Conservation (phyloP, 2,329 filamentous ascomycete species). For the Penicillium corylophilum region DNA sequence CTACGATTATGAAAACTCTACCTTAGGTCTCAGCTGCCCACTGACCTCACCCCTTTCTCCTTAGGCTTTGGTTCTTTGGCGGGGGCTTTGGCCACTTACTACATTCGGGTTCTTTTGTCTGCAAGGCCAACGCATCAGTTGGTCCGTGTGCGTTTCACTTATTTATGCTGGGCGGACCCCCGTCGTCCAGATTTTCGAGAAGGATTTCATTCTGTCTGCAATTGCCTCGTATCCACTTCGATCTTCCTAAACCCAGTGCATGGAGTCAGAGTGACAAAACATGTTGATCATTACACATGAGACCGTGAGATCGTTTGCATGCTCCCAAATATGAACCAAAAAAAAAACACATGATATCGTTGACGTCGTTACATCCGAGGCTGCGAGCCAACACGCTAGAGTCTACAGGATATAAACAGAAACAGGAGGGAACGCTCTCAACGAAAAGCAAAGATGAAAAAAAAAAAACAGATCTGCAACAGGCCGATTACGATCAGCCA, state of each 20-base stretch:
- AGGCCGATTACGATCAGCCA: slow-evolving; percentile 4
- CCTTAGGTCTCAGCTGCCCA: neutral
- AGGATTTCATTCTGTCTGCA: neutral
- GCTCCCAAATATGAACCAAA: slow-evolving; percentile 3
- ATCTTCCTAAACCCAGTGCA: neutral
- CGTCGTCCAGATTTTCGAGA: neutral
- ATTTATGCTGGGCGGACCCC: slow-evolving; percentile 17
- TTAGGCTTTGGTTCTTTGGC: neutral
- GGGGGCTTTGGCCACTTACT: slow-evolving; percentile 6
- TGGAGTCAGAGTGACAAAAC: neutral
- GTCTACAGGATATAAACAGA: slow-evolving; percentile 24
- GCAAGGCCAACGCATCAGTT: slow-evolving; percentile 26
- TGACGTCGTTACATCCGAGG: slow-evolving; percentile 52
- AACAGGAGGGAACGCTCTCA: slow-evolving; percentile 14
- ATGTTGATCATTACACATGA: neutral
- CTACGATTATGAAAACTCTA: neutral
- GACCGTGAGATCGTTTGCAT: slow-evolving; percentile 4
- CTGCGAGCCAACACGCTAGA: slow-evolving; percentile 33
- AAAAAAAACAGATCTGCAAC: slow-evolving; percentile 4
- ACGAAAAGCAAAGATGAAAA: slow-evolving; percentile 6
- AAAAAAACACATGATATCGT: slow-evolving; percentile 30
- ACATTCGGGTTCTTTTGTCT: slow-evolving; percentile 6
- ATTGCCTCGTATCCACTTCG: neutral
- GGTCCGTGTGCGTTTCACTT: slow-evolving; percentile 25
- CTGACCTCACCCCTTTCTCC: neutral